Percentiles rank a stretch among this genome's conserved stretches.
Evolutionary conservation across 139 green algal genomes (phyloP).

Genomic region (Yamagishiella unicocca): DNA sequence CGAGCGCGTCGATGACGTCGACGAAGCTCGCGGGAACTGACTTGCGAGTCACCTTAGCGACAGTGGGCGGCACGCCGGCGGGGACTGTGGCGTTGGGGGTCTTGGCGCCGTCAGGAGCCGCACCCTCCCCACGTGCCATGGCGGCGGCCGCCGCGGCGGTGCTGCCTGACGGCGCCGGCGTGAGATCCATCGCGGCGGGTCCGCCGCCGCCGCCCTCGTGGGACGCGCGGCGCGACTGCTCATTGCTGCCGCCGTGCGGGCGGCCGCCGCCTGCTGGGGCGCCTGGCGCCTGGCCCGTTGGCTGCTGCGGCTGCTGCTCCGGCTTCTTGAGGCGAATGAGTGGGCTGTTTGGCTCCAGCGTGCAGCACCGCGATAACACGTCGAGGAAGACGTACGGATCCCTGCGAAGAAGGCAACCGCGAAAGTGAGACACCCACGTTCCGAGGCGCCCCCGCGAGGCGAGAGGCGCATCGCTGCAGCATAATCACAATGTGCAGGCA

Average conservation of each 20-base stretch:
- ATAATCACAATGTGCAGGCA: neutral
- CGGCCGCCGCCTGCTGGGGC: neutral
- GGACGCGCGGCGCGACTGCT: neutral
- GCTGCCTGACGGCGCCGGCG: neutral
- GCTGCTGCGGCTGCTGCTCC: conserved; percentile 41
- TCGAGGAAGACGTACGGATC: conserved; percentile 86
- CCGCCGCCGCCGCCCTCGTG: conserved; percentile 1
- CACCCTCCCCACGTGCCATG: neutral
- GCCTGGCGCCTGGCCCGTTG: neutral
- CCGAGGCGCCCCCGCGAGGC: neutral
- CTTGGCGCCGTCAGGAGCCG: conserved; percentile 2
- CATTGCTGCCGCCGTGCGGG: conserved; percentile 9
- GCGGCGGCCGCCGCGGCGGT: neutral
- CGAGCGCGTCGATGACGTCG: conserved; percentile 86
- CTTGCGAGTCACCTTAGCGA: conserved; percentile 55
- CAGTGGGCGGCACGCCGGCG: neutral
- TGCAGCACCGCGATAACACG: conserved; percentile 74
- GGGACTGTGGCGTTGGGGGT: neutral
- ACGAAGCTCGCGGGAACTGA: conserved; percentile 79
- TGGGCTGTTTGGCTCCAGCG: conserved; percentile 45
- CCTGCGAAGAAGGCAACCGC: conserved; percentile 36
- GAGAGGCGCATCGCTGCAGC: neutral
- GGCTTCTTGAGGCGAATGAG: conserved; percentile 44
- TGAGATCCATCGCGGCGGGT: conserved; percentile 10
- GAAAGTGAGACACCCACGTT: neutral